Evolutionary conservation across 2,329 filamentous ascomycete genomes (phyloP).

Genomic region (Ploettnerulaceae sp.): DNA sequence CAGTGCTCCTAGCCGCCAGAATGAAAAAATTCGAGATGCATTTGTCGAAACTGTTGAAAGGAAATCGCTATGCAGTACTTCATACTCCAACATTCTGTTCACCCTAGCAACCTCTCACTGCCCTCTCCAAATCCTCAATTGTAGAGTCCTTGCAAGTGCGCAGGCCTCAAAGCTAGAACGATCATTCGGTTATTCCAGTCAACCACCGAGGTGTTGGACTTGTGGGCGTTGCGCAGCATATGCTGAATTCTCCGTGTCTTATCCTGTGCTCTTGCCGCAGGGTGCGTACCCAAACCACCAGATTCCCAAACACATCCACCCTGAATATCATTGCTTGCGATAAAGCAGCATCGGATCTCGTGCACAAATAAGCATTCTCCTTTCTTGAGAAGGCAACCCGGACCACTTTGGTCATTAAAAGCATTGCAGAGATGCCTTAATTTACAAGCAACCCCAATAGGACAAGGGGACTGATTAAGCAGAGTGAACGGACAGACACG

Average conservation of each 20-base stretch:
- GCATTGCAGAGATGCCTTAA: slow-evolving; percentile 9
- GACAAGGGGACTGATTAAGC: neutral
- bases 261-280: neutral
- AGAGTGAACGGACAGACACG: slow-evolving; percentile 17
- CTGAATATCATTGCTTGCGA: neutral
- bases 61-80: no score
- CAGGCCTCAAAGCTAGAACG: slow-evolving; percentile 1
- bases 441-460: slow-evolving; percentile 3
- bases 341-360: neutral
- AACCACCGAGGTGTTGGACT: neutral
- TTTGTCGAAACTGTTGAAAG: no score
- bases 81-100: neutral
- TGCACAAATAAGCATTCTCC: neutral
- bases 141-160: slow-evolving; percentile 1
- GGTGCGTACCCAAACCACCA: neutral
- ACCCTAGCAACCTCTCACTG: neutral
- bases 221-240: slow-evolving; percentile 1
- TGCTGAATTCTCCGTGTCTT: neutral
- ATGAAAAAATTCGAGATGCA: no score
- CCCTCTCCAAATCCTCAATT: neutral
- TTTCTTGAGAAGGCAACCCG: neutral
- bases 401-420: slow-evolving; percentile 7
- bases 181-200: slow-evolving; percentile 5
- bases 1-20: no score
- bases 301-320: neutral